phyloP scores from a whole-genome alignment of 2,329 filamentous ascomycete genomes.

The Phaeosphaeriaceae sp. region DNA sequence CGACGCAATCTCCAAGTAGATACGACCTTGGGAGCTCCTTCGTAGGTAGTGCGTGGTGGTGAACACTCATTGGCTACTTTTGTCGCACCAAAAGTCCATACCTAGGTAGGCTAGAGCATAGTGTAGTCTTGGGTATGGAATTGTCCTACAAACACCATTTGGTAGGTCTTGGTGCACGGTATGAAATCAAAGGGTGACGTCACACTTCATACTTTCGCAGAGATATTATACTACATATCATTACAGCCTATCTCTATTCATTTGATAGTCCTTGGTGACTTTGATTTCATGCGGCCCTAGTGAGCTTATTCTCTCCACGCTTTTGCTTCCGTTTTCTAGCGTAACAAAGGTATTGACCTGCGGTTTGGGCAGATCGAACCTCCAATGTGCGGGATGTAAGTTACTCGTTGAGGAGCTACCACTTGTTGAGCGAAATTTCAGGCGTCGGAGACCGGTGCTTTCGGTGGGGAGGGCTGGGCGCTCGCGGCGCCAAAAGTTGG shows the following conservation, averaged over 20 bases:
- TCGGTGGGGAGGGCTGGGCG: constrained; percentile 11
- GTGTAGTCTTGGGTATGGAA: no score
- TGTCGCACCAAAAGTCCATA: no score
- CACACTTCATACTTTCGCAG: no score
- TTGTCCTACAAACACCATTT: no score
- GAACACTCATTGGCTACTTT: no score
- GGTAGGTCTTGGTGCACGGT: no score
- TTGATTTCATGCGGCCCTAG: constrained; percentile 24
- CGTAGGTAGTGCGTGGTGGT: no score
- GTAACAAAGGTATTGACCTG: constrained; percentile 25
- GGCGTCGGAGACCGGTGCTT: constrained; percentile 19
- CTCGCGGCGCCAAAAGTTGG: constrained; percentile 15
- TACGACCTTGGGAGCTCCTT: no score
- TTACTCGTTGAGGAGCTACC: constrained; percentile 25
- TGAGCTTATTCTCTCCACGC: constrained; percentile 12
- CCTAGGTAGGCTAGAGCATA: no score
- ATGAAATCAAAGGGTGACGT: not conserved
- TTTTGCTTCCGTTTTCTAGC: constrained; percentile 18
- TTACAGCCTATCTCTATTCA: constrained; percentile 17
- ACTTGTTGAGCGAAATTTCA: constrained; percentile 22
- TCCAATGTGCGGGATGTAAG: constrained; percentile 22
- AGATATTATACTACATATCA: not conserved
- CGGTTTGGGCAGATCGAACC: constrained; percentile 12
- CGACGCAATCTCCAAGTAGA: no score
- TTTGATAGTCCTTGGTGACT: constrained; percentile 27